Conservation (phyloP, 495 filamentous ascomycete genomes). For the Aspergillus ostianus region DNA sequence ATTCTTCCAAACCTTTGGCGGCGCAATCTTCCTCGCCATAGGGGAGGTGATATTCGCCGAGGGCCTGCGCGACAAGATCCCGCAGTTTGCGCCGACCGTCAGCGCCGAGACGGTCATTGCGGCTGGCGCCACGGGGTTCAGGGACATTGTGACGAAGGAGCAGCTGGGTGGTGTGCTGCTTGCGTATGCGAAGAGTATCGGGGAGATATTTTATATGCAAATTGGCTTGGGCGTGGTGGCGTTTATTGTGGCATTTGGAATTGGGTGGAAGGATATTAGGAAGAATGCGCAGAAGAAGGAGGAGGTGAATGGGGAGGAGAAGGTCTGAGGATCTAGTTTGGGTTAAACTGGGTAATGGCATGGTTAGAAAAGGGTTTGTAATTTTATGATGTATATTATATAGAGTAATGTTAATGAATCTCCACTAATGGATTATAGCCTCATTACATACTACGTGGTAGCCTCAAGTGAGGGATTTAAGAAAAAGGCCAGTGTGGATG, state of each 20-base stretch:
- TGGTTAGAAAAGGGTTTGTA: no score
- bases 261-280: conserved; percentile 17
- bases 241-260: conserved; percentile 2
- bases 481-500: no score
- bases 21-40: conserved; percentile 70
- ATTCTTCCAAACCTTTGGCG: conserved; percentile 68
- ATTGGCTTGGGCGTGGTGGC: background rate
- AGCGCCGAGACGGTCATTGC: conserved; percentile 49
- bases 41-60: conserved; percentile 75
- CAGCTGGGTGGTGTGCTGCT: conserved; percentile 55
- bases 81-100: conserved; percentile 47
- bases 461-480: no score
- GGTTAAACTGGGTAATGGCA: no score
- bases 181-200: conserved; percentile 71
- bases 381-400: no score
- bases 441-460: no score
- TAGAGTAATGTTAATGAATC: no score
- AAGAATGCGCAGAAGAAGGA: conserved; percentile 1
- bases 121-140: conserved; percentile 67
- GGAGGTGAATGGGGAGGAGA: background rate
- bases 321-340: no score
- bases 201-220: conserved; percentile 49
- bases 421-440: no score
- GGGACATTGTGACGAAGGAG: conserved; percentile 40
- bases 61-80: conserved; percentile 57